These are phyloP conservation scores for Syzygium aqueum DNA, from an alignment of 345 rosid species.

Conservation along the genomic window DNA sequence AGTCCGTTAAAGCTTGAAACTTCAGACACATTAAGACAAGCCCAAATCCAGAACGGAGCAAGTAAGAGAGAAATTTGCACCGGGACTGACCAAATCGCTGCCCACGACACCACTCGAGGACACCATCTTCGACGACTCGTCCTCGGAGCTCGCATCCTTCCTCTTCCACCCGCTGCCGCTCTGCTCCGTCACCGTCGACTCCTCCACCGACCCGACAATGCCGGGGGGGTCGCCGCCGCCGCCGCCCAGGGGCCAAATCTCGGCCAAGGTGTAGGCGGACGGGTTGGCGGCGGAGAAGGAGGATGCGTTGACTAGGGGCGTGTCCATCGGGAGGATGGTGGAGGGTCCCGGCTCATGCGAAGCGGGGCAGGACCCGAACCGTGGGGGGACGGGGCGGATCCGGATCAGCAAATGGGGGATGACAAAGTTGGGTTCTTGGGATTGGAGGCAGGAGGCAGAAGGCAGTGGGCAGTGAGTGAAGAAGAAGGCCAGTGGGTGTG, in stretches of 20 bases:
- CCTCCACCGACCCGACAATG: conserved; percentile 47
- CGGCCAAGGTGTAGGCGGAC: conserved; percentile 68
- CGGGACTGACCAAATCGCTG: conserved; percentile 58
- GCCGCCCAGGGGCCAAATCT: conserved; percentile 77
- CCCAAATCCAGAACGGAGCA: background rate
- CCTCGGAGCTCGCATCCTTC: conserved; percentile 52
- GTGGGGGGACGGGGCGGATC: background rate
- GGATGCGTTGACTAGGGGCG: conserved; percentile 64
- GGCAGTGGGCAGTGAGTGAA: background rate
- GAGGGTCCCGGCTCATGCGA: background rate
- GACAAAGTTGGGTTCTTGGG: background rate
- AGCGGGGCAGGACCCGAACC: background rate
- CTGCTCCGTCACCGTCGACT: conserved; percentile 73
- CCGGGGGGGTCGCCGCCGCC: background rate
- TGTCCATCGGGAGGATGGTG: conserved; percentile 43
- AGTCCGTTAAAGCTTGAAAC: background rate
- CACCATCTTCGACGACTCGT: conserved; percentile 32
- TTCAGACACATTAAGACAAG: background rate
- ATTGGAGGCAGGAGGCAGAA: background rate
- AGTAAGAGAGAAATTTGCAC: background rate
- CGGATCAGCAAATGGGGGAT: background rate
- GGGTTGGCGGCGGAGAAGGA: conserved; percentile 83
- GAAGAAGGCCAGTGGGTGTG: too few relatives aligned
- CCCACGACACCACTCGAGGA: conserved; percentile 52
- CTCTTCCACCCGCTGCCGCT: conserved; percentile 68